Percentiles rank a stretch among this genome's conserved stretches.
phyloP scores from a whole-genome alignment of 306 rosid species.

The Cicer bijugum region DNA sequence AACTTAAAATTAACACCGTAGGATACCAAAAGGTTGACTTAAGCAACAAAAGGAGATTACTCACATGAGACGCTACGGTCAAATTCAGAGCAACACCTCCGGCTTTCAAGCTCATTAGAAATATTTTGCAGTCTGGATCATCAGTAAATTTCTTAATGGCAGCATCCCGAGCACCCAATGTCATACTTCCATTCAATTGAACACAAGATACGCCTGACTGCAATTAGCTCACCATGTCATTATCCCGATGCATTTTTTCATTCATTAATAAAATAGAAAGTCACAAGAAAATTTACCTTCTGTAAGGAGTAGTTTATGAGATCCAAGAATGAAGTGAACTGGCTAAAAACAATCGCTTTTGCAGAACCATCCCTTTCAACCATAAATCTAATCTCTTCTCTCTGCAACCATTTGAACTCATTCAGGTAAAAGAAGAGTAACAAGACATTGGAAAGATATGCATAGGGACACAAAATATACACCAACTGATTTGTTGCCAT shows the following conservation, averaged over 20 bases:
- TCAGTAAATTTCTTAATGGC: slow-evolving; percentile 76
- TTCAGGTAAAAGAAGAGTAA: slow-evolving; percentile 28
- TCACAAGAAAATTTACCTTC: slow-evolving; percentile 56
- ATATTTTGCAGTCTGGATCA: slow-evolving; percentile 85
- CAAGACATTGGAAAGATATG: slow-evolving; percentile 1
- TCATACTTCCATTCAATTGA: slow-evolving; percentile 87
- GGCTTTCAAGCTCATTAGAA: slow-evolving; percentile 97
- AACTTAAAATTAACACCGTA: slow-evolving; percentile 21
- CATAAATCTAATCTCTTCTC: slow-evolving; percentile 95
- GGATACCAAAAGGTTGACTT: slow-evolving; percentile 18
- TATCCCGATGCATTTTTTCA: neutral
- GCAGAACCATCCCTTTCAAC: slow-evolving; percentile 95
- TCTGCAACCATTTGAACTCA: slow-evolving; percentile 54
- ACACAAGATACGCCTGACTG: slow-evolving; percentile 85
- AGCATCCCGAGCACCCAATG: slow-evolving; percentile 71
- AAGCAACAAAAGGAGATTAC: slow-evolving; percentile 42
- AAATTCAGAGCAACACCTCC: slow-evolving; percentile 98
- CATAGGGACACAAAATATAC: neutral
- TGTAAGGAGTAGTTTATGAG: slow-evolving; percentile 76
- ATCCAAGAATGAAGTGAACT: slow-evolving; percentile 96
- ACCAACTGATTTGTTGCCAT: neutral
- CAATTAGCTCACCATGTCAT: slow-evolving; percentile 47
- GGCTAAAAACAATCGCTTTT: slow-evolving; percentile 92
- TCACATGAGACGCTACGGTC: slow-evolving; percentile 87
- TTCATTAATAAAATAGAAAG: slow-evolving; percentile 22